phyloP scores from a whole-genome alignment of 257 asterid species.

The Salvia rosmarinus region DNA sequence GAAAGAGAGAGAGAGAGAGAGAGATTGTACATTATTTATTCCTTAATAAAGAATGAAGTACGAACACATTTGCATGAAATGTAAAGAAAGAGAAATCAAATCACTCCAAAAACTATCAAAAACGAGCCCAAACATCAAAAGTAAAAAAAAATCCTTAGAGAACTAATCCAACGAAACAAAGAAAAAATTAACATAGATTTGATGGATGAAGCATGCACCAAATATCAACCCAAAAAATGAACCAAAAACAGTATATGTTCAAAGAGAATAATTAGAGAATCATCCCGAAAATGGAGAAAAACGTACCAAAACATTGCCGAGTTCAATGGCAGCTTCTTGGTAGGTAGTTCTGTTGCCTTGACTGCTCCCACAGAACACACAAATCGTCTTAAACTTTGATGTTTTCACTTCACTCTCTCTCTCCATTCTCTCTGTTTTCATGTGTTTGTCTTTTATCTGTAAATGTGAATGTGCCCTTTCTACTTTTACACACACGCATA shows the following conservation, averaged over 20 bases:
- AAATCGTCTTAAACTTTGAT: slow-evolving; percentile 80
- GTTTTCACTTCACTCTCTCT: slow-evolving; percentile 44
- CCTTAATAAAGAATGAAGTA: not conserved
- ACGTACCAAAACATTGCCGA: slow-evolving; percentile 73
- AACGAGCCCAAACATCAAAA: not conserved
- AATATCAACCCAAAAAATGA: not conserved
- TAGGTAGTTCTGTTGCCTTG: slow-evolving; percentile 83
- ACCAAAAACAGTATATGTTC: too few species aligned
- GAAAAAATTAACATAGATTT: too few species aligned
- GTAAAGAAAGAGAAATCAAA: not conserved
- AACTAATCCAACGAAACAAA: not conserved
- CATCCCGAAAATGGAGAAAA: not conserved
- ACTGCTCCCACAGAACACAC: slow-evolving; percentile 97
- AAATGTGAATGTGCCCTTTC: slow-evolving; percentile 7
- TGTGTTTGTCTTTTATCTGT: slow-evolving; percentile 27
- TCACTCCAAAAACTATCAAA: slow-evolving; percentile 10
- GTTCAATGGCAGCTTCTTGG: slow-evolving; percentile 85
- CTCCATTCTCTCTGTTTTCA: slow-evolving; percentile 44
- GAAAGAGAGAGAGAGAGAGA: not conserved
- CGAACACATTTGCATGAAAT: slow-evolving; percentile 37
- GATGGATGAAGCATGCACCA: not conserved
- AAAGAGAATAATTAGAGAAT: not conserved
- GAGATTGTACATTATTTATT: not conserved
- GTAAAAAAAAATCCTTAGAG: slow-evolving; percentile 18
- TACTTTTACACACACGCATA: not conserved